phyloP scores from a whole-genome alignment of 2,329 filamentous ascomycete genomes.

The Aureobasidium sp. region DNA sequence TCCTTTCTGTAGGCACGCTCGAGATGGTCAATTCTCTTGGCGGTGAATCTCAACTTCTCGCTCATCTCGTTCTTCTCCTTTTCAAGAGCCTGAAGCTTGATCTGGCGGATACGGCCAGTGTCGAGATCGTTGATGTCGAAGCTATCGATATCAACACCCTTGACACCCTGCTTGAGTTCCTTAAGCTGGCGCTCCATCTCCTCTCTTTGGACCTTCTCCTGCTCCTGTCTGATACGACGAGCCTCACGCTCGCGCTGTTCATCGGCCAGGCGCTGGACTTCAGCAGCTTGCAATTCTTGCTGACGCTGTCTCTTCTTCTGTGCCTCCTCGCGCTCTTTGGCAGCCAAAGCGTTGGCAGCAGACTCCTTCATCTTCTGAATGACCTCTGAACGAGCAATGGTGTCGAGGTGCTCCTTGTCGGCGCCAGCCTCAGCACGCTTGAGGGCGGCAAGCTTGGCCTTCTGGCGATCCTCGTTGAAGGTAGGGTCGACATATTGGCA shows the following conservation, averaged over 20 bases:
- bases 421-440: conserved; percentile 77
- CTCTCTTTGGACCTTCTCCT: conserved; percentile 58
- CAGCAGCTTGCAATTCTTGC: conserved; percentile 81
- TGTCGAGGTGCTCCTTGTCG: conserved; percentile 85
- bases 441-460: conserved; percentile 72
- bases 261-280: conserved; percentile 80
- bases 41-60: conserved; percentile 82
- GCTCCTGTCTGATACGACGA: conserved; percentile 77
- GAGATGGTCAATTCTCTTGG: conserved; percentile 92
- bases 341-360: conserved; percentile 79
- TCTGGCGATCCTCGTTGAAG: conserved; percentile 74
- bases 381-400: conserved; percentile 75
- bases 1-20: conserved; percentile 96
- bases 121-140: conserved; percentile 68
- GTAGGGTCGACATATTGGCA: conserved; percentile 92
- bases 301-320: conserved; percentile 79
- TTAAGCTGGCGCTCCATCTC: conserved; percentile 78
- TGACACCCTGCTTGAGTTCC: conserved; percentile 83
- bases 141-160: conserved; percentile 77
- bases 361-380: conserved; percentile 98
- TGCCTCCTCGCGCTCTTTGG: conserved; percentile 87
- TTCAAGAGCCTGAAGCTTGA: conserved; percentile 93
- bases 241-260: conserved; percentile 88
- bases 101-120: conserved; percentile 66
- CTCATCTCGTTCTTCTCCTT: conserved; percentile 96